Evolutionary conservation across 768 basidiomycete genomes (phyloP).

Genomic region (Lactarius sp.): DNA sequence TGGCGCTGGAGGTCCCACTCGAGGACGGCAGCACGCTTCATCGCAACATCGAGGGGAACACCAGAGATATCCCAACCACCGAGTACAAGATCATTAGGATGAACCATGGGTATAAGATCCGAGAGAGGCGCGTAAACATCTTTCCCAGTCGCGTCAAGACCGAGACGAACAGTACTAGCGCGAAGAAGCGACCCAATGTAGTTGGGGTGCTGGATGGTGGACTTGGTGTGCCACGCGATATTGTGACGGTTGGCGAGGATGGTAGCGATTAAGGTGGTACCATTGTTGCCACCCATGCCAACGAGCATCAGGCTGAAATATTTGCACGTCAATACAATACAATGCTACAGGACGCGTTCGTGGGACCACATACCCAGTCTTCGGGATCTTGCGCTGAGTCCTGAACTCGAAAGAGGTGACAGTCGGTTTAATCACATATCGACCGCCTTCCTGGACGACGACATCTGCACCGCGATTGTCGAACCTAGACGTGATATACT

Average conservation of each 20-base stretch:
- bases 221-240: constrained; percentile 93
- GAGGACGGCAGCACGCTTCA: constrained; percentile 89
- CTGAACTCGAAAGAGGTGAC: constrained; percentile 84
- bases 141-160: constrained; percentile 73
- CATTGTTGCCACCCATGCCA: constrained; percentile 97
- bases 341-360: constrained; percentile 1
- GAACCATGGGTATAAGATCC: constrained; percentile 94
- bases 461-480: constrained; percentile 74
- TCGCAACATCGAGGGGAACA: constrained; percentile 79
- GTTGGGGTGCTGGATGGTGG: constrained; percentile 89
- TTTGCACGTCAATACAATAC: constrained; percentile 11
- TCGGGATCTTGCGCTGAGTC: constrained; percentile 78
- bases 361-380: constrained; percentile 67
- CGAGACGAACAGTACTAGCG: constrained; percentile 91
- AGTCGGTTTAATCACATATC: constrained; percentile 74
- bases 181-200: constrained; percentile 96
- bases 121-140: constrained; percentile 91
- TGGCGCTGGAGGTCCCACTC: constrained; percentile 97
- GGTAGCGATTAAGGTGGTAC: constrained; percentile 88
- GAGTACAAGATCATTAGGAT: constrained; percentile 95
- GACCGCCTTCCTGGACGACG: constrained; percentile 57
- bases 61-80: constrained; percentile 99
- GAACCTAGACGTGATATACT: constrained; percentile 80
- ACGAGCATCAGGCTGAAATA: constrained; percentile 85
- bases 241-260: constrained; percentile 94